These are phyloP conservation scores for Coriaria nepalensis DNA, from an alignment of 306 rosid genomes.

Conservation along the genomic window DNA sequence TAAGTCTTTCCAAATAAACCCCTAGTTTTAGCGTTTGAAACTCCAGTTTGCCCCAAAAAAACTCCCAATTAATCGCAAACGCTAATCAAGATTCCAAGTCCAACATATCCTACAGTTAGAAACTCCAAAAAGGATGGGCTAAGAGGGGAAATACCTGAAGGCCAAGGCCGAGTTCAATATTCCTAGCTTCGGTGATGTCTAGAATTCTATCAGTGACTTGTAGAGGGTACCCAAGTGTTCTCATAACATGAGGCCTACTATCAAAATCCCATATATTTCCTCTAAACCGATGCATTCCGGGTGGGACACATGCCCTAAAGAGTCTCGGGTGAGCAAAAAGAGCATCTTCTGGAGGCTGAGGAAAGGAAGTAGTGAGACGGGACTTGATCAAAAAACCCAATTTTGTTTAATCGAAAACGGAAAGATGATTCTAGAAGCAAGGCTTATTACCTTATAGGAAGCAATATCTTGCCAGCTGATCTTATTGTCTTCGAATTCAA, in stretches of 20 bases:
- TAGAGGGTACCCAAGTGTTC: conserved; percentile 62
- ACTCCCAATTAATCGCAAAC: neutral
- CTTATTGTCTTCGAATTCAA: conserved; percentile 66
- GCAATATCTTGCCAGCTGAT: conserved; percentile 91
- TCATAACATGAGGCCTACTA: conserved; percentile 62
- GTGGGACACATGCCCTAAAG: conserved; percentile 92
- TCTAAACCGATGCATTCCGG: conserved; percentile 93
- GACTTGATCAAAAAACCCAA: neutral
- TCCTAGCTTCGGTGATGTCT: conserved; percentile 71
- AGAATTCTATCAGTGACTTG: conserved; percentile 51
- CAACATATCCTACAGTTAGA: conserved; percentile 1
- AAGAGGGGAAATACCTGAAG: conserved; percentile 46
- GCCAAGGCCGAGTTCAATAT: conserved; percentile 90
- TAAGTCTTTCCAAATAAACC: too few species aligned
- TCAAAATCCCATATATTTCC: conserved; percentile 94
- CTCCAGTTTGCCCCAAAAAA: too few species aligned
- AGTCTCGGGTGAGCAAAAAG: conserved; percentile 87
- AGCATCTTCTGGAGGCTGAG: conserved; percentile 95
- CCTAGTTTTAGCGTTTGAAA: too few species aligned
- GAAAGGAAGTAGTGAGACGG: neutral
- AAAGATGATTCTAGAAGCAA: conserved; percentile 1
- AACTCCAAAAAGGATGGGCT: conserved; percentile 7
- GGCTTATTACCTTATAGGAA: conserved; percentile 52
- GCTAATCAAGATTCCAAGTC: conserved; percentile 1
- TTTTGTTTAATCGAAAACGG: neutral